phyloP scores from a whole-genome alignment of 2,329 filamentous ascomycete species.

The Aspergillus caelatus region DNA sequence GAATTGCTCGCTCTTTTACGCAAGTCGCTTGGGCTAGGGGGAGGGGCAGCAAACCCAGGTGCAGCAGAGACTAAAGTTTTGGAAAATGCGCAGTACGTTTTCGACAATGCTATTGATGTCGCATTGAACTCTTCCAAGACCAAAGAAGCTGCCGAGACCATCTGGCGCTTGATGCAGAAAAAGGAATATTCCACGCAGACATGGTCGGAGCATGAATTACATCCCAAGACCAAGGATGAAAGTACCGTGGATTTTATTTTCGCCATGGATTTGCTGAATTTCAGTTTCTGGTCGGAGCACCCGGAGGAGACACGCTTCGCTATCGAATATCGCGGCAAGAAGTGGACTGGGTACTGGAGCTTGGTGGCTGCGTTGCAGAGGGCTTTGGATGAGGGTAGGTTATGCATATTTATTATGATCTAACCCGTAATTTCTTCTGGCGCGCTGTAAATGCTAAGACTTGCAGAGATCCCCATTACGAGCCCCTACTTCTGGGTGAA shows the following conservation, averaged over 20 bases:
- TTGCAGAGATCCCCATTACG: slow-evolving; percentile 79
- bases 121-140: slow-evolving; percentile 81
- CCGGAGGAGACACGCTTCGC: slow-evolving; percentile 73
- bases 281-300: slow-evolving; percentile 89
- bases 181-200: slow-evolving; percentile 80
- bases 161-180: slow-evolving; percentile 80
- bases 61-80: slow-evolving; percentile 80
- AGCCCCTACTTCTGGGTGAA: slow-evolving; percentile 84
- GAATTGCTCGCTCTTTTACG: slow-evolving; percentile 86
- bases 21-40: slow-evolving; percentile 71
- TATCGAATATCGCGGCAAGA: slow-evolving; percentile 76
- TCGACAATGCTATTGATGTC: slow-evolving; percentile 90
- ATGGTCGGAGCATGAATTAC: slow-evolving; percentile 87
- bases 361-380: slow-evolving; percentile 84
- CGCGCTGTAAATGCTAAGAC: slow-evolving; percentile 16
- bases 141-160: slow-evolving; percentile 77
- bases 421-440: background rate
- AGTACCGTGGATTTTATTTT: slow-evolving; percentile 89
- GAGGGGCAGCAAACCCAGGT: slow-evolving; percentile 54
- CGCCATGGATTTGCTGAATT: slow-evolving; percentile 95
- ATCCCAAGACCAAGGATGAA: slow-evolving; percentile 81
- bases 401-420: slow-evolving; percentile 5
- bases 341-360: slow-evolving; percentile 95
- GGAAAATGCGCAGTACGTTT: slow-evolving; percentile 80
- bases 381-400: slow-evolving; percentile 80